Evolutionary conservation across 2,329 filamentous ascomycete genomes (phyloP), one percentile per base, ranked within the genome.

Genomic region (Aspergillus alliaceus): DNA sequence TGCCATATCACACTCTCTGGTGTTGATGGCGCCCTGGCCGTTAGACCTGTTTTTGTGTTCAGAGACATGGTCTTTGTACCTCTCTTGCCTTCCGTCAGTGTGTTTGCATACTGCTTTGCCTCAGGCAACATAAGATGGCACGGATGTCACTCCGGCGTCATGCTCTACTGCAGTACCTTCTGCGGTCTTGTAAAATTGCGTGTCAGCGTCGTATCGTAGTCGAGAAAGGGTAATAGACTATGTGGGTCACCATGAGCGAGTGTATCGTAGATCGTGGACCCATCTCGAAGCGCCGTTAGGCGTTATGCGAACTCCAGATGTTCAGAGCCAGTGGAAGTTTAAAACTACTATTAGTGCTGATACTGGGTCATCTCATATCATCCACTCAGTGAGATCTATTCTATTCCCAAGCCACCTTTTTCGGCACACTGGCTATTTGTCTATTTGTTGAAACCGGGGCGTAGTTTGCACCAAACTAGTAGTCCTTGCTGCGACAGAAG

Each of bases 1-100:
- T 39, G 51, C 46, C 52, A 46, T 44, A 42, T 34, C 42, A n/a
- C 25, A 37, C 47, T 27, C 24, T 49, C 9, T 42, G 53, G 51
- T 54, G 56, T 32, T 37, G 6, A 42, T 56, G 42, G 35, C 40
- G 29, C 22, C 56, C 39, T 58, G 56, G 59, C 51, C 57, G 51
- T 56, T 34, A 40, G 51, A 40, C 49, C 37, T 27, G 27, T 47
- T 42, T 42, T 11, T 31, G 7, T 20, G 42, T 49, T 20, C 27
- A 31, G 25, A 8, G 25, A 47, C 24, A 47, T 47, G 44, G 15
- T 15, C 44, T 47, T 18, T 18, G n/a, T n/a, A n/a, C n/a, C n/a
- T n/a, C n/a, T n/a, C n/a, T n/a, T 39, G 12, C 27, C 34, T 57
- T 15, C 35, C 44, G 27, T 57, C 18, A 32, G 18, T 27, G 15